Evolutionary conservation across 306 rosid genomes (phyloP), one percentile per base, ranked within the genome.

Genomic region (Cicer bijugum): DNA sequence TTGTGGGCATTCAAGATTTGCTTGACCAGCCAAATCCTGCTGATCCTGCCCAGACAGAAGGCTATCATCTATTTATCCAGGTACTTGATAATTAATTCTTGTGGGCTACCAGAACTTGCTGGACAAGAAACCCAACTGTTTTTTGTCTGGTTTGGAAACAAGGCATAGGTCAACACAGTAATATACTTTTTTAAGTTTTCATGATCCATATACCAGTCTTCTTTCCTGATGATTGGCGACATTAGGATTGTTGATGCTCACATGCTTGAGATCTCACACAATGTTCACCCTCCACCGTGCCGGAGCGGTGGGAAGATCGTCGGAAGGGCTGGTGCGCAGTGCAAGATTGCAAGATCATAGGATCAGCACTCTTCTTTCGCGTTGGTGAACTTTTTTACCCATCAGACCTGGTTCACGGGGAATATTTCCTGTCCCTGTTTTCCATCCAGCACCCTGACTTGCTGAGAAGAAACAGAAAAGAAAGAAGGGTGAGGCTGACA

Each of bases 41-140:
- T 82, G 97, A 91, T 81, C 99, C 97, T 71, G 98, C 98, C 7
- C 98, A 90, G 86, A 90, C 98, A 17, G 98, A 93, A 75, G 98
- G 98, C 19, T 93, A 93, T 86, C 98, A 93, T 83, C 98, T 93
- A 60, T 93, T 90, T 78, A 93, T 93, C 82, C 98, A 93, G 96
- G 98, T 66, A 19, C 10, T 16, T 42, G 10, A 3, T 35, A 35
- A 65, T 10, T 64, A 10, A 64, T 17, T 64, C 38, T 64, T 42
- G 35, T 9, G 38, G n/a, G 52, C 7, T 5, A 16, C 51, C 38
- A 40, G 17, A 12, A 61, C 67, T 15, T n/a, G 7, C 12, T 38
- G 0, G 67, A 37, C 67, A 14, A 14, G 11, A 37, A 64, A 46
- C 10, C 55, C 19, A 6, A 72, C 84, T 20, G 23, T 73, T 59